These are phyloP conservation scores for Panus rudis DNA, from an alignment of 768 basidiomycete genomes.

Conservation along the genomic window DNA sequence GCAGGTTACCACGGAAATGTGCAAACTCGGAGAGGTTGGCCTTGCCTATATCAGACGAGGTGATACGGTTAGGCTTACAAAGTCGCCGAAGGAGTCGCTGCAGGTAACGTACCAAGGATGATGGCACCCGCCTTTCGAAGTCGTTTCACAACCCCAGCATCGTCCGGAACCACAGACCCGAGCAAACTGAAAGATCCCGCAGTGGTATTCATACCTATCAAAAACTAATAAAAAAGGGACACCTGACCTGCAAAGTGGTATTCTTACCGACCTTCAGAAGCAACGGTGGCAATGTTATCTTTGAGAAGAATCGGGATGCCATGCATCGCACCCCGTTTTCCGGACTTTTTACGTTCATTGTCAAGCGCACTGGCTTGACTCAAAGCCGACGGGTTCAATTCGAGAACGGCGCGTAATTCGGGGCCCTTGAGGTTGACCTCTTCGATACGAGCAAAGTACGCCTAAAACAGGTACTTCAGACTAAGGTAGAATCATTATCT, in stretches of 20 bases:
- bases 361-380: slow-evolving; percentile 36
- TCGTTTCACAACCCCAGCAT: slow-evolving; percentile 25
- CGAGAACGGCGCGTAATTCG: slow-evolving; percentile 49
- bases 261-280: slow-evolving; percentile 22
- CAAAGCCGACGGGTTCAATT: slow-evolving; percentile 48
- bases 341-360: slow-evolving; percentile 11
- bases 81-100: not conserved
- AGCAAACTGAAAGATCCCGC: slow-evolving; percentile 29
- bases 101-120: slow-evolving; percentile 26
- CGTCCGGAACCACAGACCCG: slow-evolving; percentile 27
- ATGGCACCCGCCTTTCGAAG: slow-evolving; percentile 31
- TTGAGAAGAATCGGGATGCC: slow-evolving; percentile 32
- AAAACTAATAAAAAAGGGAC: not conserved
- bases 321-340: slow-evolving; percentile 23
- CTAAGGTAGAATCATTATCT: not conserved
- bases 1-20: slow-evolving; percentile 30
- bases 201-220: slow-evolving; percentile 31
- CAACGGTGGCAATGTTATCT: slow-evolving; percentile 30
- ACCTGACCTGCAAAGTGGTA: not conserved
- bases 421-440: slow-evolving; percentile 63
- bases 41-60: slow-evolving; percentile 20
- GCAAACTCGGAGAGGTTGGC: slow-evolving; percentile 41
- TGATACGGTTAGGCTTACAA: not conserved
- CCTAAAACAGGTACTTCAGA: slow-evolving; percentile 31
- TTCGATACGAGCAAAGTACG: slow-evolving; percentile 59